Evolutionary conservation across 352 stramenopile species (phyloP).

Genomic region (Thraustochytrium sp.): DNA sequence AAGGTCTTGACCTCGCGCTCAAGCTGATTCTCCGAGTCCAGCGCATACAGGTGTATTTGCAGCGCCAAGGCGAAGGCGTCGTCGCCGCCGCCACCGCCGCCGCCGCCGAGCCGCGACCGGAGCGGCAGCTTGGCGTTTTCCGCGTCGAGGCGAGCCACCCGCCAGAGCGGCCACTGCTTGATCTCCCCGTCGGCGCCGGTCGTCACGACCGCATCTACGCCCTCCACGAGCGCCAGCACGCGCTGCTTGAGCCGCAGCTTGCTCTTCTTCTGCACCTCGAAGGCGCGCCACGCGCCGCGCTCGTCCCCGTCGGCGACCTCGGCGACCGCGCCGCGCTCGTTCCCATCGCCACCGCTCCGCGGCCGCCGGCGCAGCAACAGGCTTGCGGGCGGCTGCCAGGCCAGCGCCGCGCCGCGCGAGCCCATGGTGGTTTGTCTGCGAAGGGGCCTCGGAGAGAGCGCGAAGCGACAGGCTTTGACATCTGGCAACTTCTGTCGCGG

Average conservation of each 20-base stretch:
- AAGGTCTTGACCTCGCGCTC: too few species aligned
- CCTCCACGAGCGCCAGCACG: not conserved
- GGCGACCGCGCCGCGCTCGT: not conserved
- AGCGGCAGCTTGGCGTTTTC: constrained; percentile 17
- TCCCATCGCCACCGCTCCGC: not conserved
- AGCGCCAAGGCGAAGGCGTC: too few species aligned
- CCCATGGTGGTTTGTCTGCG: too few species aligned
- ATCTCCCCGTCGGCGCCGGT: not conserved
- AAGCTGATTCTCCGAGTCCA: too few species aligned
- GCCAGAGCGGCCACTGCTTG: not conserved
- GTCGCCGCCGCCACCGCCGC: too few species aligned
- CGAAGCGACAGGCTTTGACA: too few species aligned
- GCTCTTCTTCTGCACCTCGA: constrained; percentile 19
- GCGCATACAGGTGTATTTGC: too few species aligned
- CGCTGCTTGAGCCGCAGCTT: constrained; percentile 14
- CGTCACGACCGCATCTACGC: not conserved
- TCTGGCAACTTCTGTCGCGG: too few species aligned
- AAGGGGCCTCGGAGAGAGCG: too few species aligned
- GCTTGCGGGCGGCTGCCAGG: too few species aligned
- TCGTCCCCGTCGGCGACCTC: not conserved
- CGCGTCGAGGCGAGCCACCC: not conserved
- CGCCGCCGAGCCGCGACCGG: not conserved
- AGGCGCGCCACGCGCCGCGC: not conserved
- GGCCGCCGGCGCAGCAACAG: too few species aligned
- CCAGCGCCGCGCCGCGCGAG: too few species aligned